A percentile compares a stretch with the other conserved stretches of the same genome.
Conservation (phyloP, 139 green algal genomes). For the Astrephomene gubernaculifera region DNA sequence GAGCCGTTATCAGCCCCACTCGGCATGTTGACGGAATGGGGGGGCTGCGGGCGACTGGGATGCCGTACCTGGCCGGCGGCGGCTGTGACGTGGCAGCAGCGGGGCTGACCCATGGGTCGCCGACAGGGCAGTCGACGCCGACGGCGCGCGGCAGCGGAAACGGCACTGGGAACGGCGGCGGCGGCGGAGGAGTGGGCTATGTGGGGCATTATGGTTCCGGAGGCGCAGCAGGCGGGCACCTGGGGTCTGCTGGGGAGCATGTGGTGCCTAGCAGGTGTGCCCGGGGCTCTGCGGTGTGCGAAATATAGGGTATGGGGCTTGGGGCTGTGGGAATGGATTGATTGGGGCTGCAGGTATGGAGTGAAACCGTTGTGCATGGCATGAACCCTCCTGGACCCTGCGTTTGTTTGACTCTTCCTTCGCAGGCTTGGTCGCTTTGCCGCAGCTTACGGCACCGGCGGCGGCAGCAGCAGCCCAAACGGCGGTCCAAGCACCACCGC, state of each 20-base stretch:
- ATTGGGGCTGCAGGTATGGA: too few species aligned
- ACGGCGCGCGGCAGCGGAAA: background rate
- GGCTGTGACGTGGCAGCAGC: too few species aligned
- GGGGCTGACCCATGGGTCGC: background rate
- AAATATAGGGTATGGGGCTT: too few species aligned
- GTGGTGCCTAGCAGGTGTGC: background rate
- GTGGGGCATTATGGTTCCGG: too few species aligned
- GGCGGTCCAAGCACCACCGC: background rate
- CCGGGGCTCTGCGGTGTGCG: background rate
- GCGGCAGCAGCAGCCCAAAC: background rate
- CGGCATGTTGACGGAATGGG: too few species aligned
- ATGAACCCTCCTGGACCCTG: too few species aligned
- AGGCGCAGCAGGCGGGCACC: too few species aligned
- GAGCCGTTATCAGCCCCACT: too few species aligned
- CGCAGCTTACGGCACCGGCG: background rate
- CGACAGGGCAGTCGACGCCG: constrained; percentile 8
- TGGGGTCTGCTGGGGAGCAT: too few species aligned
- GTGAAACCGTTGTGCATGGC: background rate
- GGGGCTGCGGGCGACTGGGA: too few species aligned
- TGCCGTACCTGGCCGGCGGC: background rate
- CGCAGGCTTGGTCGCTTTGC: constrained; percentile 21
- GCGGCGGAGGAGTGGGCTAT: background rate
- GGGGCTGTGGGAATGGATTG: too few species aligned
- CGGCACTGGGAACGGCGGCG: background rate
- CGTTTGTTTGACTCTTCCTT: background rate